Evolutionary conservation across 495 filamentous ascomycete genomes (phyloP).

Genomic region (Terfezia claveryi): DNA sequence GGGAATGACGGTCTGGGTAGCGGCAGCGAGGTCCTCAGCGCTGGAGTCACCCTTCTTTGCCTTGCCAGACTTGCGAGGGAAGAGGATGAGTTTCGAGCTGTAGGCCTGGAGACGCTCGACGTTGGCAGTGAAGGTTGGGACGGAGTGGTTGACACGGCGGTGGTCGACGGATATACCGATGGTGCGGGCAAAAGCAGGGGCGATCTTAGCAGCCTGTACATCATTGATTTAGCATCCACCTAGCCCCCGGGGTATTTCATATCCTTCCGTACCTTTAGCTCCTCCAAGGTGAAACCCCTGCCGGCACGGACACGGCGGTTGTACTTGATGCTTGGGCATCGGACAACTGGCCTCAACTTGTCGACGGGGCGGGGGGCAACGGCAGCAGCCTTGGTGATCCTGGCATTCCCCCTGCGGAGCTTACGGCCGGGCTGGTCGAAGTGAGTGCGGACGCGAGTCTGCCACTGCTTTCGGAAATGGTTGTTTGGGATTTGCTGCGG

Average conservation of each 20-base stretch:
- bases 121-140: slow-evolving; percentile 79
- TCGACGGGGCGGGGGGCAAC: slow-evolving; percentile 93
- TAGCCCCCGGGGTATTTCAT: not conserved
- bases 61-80: slow-evolving; percentile 85
- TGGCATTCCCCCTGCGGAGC: slow-evolving; percentile 67
- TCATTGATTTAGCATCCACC: slow-evolving; percentile 4
- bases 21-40: slow-evolving; percentile 60
- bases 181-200: slow-evolving; percentile 78
- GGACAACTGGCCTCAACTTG: slow-evolving; percentile 84
- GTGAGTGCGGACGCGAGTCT: slow-evolving; percentile 89
- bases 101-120: slow-evolving; percentile 91
- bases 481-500: slow-evolving; percentile 69
- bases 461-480: slow-evolving; percentile 99
- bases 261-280: slow-evolving; percentile 64
- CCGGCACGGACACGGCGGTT: slow-evolving; percentile 93
- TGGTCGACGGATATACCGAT: slow-evolving; percentile 92
- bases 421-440: slow-evolving; percentile 99
- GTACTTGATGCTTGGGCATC: slow-evolving; percentile 90
- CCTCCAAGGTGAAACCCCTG: slow-evolving; percentile 86
- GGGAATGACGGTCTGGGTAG: slow-evolving; percentile 41
- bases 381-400: slow-evolving; percentile 74
- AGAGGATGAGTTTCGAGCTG: slow-evolving; percentile 83
- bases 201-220: slow-evolving; percentile 72
- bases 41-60: slow-evolving; percentile 75
- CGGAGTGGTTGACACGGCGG: slow-evolving; percentile 88